phyloP scores from a whole-genome alignment of 23 red algal genomes.

The Gracilaria caudata region DNA sequence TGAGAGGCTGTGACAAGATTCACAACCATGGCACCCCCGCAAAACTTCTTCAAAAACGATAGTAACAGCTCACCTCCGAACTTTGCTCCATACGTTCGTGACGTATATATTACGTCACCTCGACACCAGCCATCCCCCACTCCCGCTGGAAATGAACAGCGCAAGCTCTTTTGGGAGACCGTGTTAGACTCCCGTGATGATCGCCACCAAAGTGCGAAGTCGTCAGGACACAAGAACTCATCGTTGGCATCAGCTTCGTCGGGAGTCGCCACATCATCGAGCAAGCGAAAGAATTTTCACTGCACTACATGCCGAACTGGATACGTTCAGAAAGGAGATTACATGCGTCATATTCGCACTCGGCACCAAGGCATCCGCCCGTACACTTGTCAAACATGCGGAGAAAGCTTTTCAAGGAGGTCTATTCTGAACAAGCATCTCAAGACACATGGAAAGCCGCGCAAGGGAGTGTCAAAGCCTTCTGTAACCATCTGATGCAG shows the following conservation, averaged over 20 bases:
- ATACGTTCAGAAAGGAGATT: slow-evolving; percentile 33
- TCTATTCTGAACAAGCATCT: slow-evolving; percentile 41
- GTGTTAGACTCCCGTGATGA: background rate
- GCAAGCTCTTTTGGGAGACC: slow-evolving; percentile 6
- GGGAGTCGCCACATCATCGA: background rate
- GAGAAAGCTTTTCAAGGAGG: slow-evolving; percentile 17
- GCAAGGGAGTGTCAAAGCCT: background rate
- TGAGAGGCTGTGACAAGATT: background rate
- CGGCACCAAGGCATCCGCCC: slow-evolving; percentile 25
- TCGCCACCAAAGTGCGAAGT: background rate
- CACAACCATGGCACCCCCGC: background rate
- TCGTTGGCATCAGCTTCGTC: background rate
- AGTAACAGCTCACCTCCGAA: background rate
- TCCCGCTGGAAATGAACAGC: background rate
- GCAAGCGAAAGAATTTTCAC: slow-evolving; percentile 22
- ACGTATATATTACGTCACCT: background rate
- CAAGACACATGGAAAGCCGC: slow-evolving; percentile 11
- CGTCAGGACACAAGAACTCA: background rate
- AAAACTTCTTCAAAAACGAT: background rate
- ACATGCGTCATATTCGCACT: slow-evolving; percentile 33
- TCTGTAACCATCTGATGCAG: background rate
- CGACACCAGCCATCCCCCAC: background rate
- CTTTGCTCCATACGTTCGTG: background rate
- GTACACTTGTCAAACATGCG: slow-evolving; percentile 11
- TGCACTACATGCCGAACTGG: slow-evolving; percentile 18